These are phyloP conservation scores for Backusella psychrophila DNA, from an alignment of 192 early-diverging fungal genomes.

Conservation along the genomic window DNA sequence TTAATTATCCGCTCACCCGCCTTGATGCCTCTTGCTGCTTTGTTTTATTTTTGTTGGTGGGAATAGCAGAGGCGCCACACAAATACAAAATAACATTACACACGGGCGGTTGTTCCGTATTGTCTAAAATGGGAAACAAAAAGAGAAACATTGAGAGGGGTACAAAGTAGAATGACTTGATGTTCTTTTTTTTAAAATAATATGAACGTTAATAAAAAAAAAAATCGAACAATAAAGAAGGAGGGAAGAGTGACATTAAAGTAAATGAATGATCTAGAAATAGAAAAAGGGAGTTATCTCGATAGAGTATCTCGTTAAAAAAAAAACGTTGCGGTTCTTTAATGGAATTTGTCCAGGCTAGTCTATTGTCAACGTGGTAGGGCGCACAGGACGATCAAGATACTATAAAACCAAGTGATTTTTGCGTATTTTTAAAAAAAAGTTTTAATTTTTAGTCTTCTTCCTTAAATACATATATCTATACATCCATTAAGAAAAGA, in stretches of 20 bases:
- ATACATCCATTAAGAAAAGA: not conserved
- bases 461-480: not conserved
- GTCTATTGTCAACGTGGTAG: slow-evolving; percentile 3
- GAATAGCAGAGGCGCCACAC: slow-evolving; percentile 1
- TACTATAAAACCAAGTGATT: not conserved
- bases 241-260: not conserved
- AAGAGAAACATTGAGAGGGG: slow-evolving; percentile 1
- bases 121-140: not conserved
- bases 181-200: not conserved
- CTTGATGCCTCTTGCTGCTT: not conserved
- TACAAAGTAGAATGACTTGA: not conserved
- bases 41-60: not conserved
- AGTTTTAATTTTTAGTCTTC: not conserved
- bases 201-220: not conserved
- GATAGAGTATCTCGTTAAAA: not conserved
- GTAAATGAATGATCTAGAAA: not conserved
- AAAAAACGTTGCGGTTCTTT: not conserved
- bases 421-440: not conserved
- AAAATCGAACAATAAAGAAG: not conserved
- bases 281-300: not conserved
- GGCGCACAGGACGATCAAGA: not conserved
- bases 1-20: not conserved
- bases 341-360: not conserved
- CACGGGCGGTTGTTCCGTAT: slow-evolving; percentile 1
- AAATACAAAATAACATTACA: not conserved